A percentile compares a stretch with the other conserved stretches of the same genome.
Conservation (phyloP, 805 yeast genomes). For the Barnettozyma salicaria region DNA sequence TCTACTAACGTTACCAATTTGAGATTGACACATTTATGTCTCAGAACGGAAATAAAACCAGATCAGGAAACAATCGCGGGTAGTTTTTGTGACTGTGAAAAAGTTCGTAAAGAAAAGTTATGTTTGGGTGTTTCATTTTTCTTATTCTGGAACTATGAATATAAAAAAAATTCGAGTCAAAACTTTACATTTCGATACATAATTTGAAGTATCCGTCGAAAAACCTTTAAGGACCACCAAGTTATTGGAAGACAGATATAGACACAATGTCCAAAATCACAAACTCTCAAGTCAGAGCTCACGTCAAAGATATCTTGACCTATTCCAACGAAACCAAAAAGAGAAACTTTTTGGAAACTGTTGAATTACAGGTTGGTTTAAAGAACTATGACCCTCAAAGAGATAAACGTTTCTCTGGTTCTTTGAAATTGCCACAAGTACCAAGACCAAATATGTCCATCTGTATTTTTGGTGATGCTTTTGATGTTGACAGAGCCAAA, state of each 20-base stretch:
- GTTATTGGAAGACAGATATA: conserved; percentile 71
- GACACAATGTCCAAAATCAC: conserved; percentile 78
- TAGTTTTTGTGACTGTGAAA: conserved; percentile 9
- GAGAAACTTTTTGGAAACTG: conserved; percentile 99
- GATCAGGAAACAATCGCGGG: too few relatives aligned
- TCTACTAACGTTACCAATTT: too few relatives aligned
- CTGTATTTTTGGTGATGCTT: conserved; percentile 99
- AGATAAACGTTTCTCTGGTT: conserved; percentile 99
- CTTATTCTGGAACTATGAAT: conserved; percentile 1
- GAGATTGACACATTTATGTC: conserved; percentile 4
- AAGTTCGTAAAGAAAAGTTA: neutral
- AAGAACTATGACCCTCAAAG: conserved; percentile 99
- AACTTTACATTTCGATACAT: too few relatives aligned
- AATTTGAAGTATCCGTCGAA: conserved; percentile 46
- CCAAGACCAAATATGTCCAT: conserved; percentile 99
- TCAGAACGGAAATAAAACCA: neutral
- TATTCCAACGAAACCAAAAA: conserved; percentile 93
- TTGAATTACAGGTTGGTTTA: conserved; percentile 98
- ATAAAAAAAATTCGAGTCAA: too few relatives aligned
- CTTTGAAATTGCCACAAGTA: conserved; percentile 95
- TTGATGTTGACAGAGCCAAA: conserved; percentile 99
- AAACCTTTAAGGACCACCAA: conserved; percentile 47
- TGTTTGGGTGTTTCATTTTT: conserved; percentile 6
- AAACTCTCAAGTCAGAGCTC: conserved; percentile 90
- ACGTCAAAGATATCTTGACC: conserved; percentile 87